Percentiles rank a stretch among this genome's conserved stretches.
phyloP scores from a whole-genome alignment of 2,329 filamentous ascomycete genomes.

The Colletotrichum viniferum region DNA sequence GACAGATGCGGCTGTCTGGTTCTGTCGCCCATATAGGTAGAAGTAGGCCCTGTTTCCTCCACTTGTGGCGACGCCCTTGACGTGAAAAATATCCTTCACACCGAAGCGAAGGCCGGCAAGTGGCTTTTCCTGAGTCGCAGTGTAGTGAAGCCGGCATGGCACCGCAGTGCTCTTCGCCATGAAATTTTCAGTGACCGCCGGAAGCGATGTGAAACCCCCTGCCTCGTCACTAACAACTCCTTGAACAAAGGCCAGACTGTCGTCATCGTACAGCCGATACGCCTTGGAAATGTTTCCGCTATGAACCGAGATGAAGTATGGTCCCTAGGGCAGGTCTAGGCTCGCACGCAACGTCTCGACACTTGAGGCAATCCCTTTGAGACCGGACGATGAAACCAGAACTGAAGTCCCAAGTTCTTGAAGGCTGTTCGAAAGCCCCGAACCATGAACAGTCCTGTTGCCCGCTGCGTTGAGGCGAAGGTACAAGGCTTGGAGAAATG shows the following conservation, averaged over 20 bases:
- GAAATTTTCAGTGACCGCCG: not conserved
- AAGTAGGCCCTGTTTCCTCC: slow-evolving; percentile 61
- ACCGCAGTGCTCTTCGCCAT: slow-evolving; percentile 33
- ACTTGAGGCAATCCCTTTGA: not conserved
- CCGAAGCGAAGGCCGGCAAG: slow-evolving; percentile 55
- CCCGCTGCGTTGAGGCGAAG: not conserved
- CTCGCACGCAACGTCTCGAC: not conserved
- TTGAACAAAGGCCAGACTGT: not conserved
- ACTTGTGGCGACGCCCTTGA: slow-evolving; percentile 54
- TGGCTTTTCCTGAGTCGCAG: slow-evolving; percentile 40
- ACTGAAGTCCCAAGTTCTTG: not conserved
- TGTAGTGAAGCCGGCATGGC: slow-evolving; percentile 56
- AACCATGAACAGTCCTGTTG: not conserved
- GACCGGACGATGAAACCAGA: not conserved
- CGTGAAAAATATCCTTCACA: slow-evolving; percentile 63
- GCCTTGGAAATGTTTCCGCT: not conserved
- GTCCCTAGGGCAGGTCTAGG: not conserved
- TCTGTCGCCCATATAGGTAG: slow-evolving; percentile 51
- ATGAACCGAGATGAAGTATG: not conserved
- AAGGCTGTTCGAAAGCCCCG: not conserved
- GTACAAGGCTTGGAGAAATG: not conserved
- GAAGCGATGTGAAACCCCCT: not conserved
- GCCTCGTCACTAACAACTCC: not conserved
- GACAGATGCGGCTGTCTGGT: slow-evolving; percentile 51
- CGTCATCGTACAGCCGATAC: not conserved